phyloP scores from a whole-genome alignment of 2,329 filamentous ascomycete species.

The Aspergillus arachidicola region DNA sequence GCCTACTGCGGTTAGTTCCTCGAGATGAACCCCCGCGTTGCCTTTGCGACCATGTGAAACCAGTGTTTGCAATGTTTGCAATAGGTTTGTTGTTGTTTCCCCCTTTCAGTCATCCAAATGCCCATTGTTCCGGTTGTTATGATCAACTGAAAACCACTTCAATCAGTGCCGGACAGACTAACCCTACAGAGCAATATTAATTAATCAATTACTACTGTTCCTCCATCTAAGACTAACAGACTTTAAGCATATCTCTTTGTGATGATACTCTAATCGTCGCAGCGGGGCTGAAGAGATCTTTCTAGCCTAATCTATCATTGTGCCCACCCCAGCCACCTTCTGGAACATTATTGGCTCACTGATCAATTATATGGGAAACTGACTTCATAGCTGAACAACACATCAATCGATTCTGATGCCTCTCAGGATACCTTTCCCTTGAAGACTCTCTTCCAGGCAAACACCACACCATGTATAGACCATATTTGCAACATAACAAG shows the following conservation, averaged over 20 bases:
- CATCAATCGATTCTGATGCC: conserved; percentile 13
- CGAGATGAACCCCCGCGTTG: conserved; percentile 12
- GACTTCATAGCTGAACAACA: conserved; percentile 21
- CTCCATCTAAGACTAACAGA: conserved; percentile 9
- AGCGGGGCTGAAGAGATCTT: conserved; percentile 14
- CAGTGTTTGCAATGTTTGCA: conserved; percentile 17
- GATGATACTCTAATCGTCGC: conserved; percentile 1
- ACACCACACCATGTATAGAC: conserved; percentile 41
- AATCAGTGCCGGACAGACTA: neutral
- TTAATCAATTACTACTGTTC: neutral
- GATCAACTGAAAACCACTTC: neutral
- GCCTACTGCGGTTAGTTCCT: neutral
- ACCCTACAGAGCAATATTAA: neutral
- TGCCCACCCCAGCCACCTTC: conserved; percentile 20
- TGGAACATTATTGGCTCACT: conserved; percentile 16
- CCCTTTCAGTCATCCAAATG: neutral
- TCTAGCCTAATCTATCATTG: conserved; percentile 17
- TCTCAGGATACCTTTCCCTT: conserved; percentile 1
- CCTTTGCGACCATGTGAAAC: conserved; percentile 6
- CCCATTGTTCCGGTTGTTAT: neutral
- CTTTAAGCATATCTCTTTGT: conserved; percentile 12
- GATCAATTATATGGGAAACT: conserved; percentile 16
- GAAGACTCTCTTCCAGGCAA: conserved; percentile 1
- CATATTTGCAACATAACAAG: conserved; percentile 30
- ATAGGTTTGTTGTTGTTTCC: conserved; percentile 13